Evolutionary conservation across 768 basidiomycete genomes (phyloP).

Genomic region (Royoungia palumana): DNA sequence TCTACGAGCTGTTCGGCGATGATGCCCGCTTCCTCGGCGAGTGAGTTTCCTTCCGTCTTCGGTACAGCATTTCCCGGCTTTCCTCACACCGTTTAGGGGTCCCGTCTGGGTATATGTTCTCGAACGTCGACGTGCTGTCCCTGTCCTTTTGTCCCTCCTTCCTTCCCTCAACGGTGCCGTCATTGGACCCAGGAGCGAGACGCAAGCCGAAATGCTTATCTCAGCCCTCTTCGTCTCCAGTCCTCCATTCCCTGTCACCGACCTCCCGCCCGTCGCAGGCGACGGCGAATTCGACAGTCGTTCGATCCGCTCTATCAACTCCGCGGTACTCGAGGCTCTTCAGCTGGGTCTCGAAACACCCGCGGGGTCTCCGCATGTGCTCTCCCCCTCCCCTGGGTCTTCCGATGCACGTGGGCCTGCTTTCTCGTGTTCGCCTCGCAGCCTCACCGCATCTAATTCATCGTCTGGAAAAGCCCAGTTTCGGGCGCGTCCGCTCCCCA

Average conservation of each 20-base stretch:
- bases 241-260: conserved; percentile 70
- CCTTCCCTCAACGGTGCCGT: conserved; percentile 52
- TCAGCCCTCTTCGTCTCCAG: conserved; percentile 76
- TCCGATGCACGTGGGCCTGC: conserved; percentile 21
- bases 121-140: conserved; percentile 75
- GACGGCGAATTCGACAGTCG: conserved; percentile 34
- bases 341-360: conserved; percentile 39
- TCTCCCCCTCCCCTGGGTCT: conserved; percentile 34
- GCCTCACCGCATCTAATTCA: conserved; percentile 31
- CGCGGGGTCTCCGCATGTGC: conserved; percentile 40
- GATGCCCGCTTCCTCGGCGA: conserved; percentile 72
- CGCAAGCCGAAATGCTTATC: conserved; percentile 78
- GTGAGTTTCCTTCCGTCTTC: conserved; percentile 44
- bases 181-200: conserved; percentile 65
- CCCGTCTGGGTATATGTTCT: conserved; percentile 92
- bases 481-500: conserved; percentile 65
- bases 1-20: conserved; percentile 77
- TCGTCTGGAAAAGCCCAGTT: conserved; percentile 51
- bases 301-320: conserved; percentile 43
- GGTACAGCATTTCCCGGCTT: not conserved
- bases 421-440: conserved; percentile 25
- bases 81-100: conserved; percentile 45
- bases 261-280: conserved; percentile 49
- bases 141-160: conserved; percentile 77
- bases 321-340: conserved; percentile 46